Evolutionary conservation across 371 early-diverging fungal species (phyloP).

Genomic region (Syncephalis fuscata): DNA sequence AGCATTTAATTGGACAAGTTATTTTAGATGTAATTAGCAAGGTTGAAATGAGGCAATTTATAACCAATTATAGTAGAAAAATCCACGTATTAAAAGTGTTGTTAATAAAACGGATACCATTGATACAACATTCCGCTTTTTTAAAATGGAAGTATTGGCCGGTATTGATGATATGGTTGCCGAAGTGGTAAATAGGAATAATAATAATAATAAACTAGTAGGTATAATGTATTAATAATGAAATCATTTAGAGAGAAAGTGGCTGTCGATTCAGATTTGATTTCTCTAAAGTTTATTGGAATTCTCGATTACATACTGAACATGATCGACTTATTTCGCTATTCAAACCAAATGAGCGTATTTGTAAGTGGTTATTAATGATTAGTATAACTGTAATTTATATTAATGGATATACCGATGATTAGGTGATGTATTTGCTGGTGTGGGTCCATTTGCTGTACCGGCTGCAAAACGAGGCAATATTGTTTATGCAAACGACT

Average conservation of each 20-base stretch:
- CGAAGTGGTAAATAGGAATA: conserved; percentile 64
- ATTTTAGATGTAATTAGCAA: conserved; percentile 63
- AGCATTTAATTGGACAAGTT: conserved; percentile 79
- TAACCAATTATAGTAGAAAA: conserved; percentile 42
- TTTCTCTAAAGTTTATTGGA: conserved; percentile 98
- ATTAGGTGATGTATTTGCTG: conserved; percentile 87
- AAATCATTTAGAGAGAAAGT: conserved; percentile 73
- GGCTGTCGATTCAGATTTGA: conserved; percentile 86
- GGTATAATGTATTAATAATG: too few species aligned
- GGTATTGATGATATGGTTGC: conserved; percentile 76
- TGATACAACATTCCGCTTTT: conserved; percentile 89
- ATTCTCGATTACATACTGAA: conserved; percentile 93
- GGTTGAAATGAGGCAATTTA: not conserved
- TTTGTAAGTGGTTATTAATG: conserved; percentile 33
- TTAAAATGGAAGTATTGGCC: conserved; percentile 93
- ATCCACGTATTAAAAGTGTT: conserved; percentile 72
- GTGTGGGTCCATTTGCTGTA: conserved; percentile 96
- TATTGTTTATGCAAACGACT: conserved; percentile 92
- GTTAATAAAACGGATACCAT: conserved; percentile 93
- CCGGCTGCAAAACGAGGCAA: conserved; percentile 82
- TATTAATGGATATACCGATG: not conserved
- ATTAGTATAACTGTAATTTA: not conserved
- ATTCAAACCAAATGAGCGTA: conserved; percentile 54
- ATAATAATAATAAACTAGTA: too few species aligned
- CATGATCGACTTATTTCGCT: conserved; percentile 75